Conservation (phyloP, 768 basidiomycete genomes). For the Boletus rex-veris region DNA sequence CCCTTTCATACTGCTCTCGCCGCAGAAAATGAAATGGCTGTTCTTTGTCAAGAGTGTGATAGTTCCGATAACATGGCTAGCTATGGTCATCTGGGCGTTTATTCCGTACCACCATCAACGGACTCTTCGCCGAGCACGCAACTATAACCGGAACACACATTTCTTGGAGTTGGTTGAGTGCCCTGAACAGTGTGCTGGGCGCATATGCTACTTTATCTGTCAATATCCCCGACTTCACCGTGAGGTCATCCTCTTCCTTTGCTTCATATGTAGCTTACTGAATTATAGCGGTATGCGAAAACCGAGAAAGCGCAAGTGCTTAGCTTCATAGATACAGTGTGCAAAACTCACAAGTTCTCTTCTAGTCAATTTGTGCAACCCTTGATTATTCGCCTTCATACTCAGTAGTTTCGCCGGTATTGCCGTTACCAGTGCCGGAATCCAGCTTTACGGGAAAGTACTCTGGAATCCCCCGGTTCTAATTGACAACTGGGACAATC, state of each 20-base stretch:
- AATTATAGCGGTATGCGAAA: slow-evolving; percentile 63
- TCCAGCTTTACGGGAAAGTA: slow-evolving; percentile 63
- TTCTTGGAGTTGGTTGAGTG: slow-evolving; percentile 74
- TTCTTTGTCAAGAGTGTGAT: slow-evolving; percentile 68
- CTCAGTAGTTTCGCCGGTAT: slow-evolving; percentile 76
- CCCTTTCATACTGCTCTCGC: slow-evolving; percentile 72
- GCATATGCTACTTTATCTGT: slow-evolving; percentile 69
- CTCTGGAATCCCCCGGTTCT: slow-evolving; percentile 76
- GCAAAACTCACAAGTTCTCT: neutral
- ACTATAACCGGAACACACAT: slow-evolving; percentile 51
- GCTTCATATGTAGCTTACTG: neutral
- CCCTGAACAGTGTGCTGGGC: slow-evolving; percentile 75
- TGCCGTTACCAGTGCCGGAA: slow-evolving; percentile 73
- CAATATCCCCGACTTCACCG: slow-evolving; percentile 85
- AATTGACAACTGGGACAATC: slow-evolving; percentile 80
- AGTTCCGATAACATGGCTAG: slow-evolving; percentile 62
- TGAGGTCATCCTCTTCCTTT: slow-evolving; percentile 17
- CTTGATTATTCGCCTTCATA: slow-evolving; percentile 74
- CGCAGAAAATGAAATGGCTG: slow-evolving; percentile 72
- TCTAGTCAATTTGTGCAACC: slow-evolving; percentile 69
- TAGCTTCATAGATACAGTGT: neutral
- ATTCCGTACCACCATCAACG: slow-evolving; percentile 57
- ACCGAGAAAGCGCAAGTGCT: slow-evolving; percentile 54
- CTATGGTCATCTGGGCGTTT: slow-evolving; percentile 78
- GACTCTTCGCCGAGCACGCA: slow-evolving; percentile 55